These are phyloP conservation scores for Neospermospora avenae DNA, from an alignment of 2,329 filamentous ascomycete species.

Conservation along the genomic window DNA sequence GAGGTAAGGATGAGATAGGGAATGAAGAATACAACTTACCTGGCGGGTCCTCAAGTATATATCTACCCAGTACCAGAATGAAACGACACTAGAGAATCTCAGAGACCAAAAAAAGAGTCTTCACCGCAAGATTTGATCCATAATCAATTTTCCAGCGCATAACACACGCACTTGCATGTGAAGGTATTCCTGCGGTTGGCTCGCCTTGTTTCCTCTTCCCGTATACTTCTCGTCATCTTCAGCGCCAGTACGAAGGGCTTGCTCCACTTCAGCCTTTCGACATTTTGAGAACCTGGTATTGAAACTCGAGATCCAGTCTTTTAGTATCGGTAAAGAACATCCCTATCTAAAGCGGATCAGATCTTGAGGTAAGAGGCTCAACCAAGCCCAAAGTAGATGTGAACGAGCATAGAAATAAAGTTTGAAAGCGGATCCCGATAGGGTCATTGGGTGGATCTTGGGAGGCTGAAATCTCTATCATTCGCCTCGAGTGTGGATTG, in stretches of 20 bases:
- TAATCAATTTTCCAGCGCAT: neutral
- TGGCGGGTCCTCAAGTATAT: slow-evolving; percentile 26
- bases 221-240: slow-evolving; percentile 4
- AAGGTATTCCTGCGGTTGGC: slow-evolving; percentile 17
- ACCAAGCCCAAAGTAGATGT: slow-evolving; percentile 10
- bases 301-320: slow-evolving; percentile 27
- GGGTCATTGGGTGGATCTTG: slow-evolving; percentile 22
- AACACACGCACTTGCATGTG: slow-evolving; percentile 19
- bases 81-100: slow-evolving; percentile 31
- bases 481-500: neutral
- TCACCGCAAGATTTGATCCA: slow-evolving; percentile 11
- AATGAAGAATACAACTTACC: slow-evolving; percentile 1
- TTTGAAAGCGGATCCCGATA: slow-evolving; percentile 14
- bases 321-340: slow-evolving; percentile 20
- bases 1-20: neutral
- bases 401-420: neutral
- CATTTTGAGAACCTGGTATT: slow-evolving; percentile 10
- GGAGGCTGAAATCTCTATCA: slow-evolving; percentile 3
- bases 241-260: slow-evolving; percentile 7
- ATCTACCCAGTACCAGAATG: slow-evolving; percentile 21
- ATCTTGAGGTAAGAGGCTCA: slow-evolving; percentile 14
- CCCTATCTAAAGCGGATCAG: slow-evolving; percentile 31
- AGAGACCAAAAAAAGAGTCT: slow-evolving; percentile 16
- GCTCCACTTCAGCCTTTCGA: slow-evolving; percentile 15
- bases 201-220: slow-evolving; percentile 1